A percentile compares a stretch with the other conserved stretches of the same genome.
Conservation (phyloP, 176 grass and related monocot genomes). For the Canna indica region DNA sequence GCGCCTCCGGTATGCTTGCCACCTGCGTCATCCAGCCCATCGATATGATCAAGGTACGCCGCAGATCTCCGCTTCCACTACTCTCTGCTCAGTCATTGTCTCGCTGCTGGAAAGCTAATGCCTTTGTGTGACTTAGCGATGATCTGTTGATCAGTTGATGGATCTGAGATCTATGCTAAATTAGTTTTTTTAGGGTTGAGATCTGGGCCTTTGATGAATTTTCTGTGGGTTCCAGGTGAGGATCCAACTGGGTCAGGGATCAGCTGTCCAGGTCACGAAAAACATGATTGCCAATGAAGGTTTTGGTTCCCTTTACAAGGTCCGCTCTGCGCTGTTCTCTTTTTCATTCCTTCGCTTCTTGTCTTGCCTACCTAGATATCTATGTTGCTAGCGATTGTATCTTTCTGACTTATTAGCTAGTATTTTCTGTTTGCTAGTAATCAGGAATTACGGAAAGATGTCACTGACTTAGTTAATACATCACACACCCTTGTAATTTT, state of each 20-base stretch:
- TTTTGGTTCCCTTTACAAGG: slow-evolving; percentile 71
- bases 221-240: slow-evolving; percentile 48
- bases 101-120: background rate
- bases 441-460: no score
- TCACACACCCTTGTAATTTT: background rate
- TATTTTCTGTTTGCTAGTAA: no score
- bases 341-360: background rate
- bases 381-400: no score
- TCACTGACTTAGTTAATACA: background rate
- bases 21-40: slow-evolving; percentile 98
- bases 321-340: slow-evolving; percentile 13
- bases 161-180: slow-evolving; percentile 16
- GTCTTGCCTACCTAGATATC: background rate
- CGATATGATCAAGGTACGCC: slow-evolving; percentile 90
- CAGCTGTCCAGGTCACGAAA: slow-evolving; percentile 61
- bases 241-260: slow-evolving; percentile 97
- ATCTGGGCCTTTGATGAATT: background rate
- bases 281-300: slow-evolving; percentile 87
- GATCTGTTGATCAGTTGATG: background rate
- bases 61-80: background rate
- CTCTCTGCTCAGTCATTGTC: background rate
- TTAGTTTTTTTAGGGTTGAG: background rate
- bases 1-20: slow-evolving; percentile 90
- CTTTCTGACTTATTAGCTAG: no score
- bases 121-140: background rate